phyloP scores from a whole-genome alignment of 352 stramenopile genomes.

The Globisporangium splendens region DNA sequence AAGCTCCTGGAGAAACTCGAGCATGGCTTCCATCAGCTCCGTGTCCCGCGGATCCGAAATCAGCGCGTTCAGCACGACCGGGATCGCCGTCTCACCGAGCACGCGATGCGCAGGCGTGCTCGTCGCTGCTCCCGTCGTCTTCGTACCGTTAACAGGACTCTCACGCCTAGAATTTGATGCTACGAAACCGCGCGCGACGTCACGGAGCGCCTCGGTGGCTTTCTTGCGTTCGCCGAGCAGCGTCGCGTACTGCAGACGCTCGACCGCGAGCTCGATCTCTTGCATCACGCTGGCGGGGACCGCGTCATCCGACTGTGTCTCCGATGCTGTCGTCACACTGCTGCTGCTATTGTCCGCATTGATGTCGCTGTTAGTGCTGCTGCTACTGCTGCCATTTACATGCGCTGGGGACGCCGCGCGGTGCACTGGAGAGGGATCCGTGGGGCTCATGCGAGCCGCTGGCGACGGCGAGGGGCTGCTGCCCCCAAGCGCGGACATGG shows the following conservation, averaged over 20 bases:
- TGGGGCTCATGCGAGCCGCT: no score
- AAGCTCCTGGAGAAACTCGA: conserved; percentile 65
- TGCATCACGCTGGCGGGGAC: conserved; percentile 2
- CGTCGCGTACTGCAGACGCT: conserved; percentile 72
- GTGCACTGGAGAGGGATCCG: not conserved
- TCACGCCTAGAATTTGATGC: not conserved
- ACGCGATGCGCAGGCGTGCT: conserved; percentile 32
- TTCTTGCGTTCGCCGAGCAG: conserved; percentile 72
- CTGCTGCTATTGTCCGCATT: not conserved
- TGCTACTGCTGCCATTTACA: not conserved
- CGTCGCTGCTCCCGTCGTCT: conserved; percentile 7
- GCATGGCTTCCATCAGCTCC: conserved; percentile 83
- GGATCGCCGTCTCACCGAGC: conserved; percentile 39
- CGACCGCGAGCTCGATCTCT: conserved; percentile 51
- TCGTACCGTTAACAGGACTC: conserved; percentile 2
- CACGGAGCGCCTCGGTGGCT: conserved; percentile 42
- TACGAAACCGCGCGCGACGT: conserved; percentile 27
- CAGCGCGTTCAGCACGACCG: conserved; percentile 53
- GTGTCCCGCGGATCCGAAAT: conserved; percentile 75
- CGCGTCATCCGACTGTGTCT: not conserved
- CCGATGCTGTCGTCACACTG: not conserved
- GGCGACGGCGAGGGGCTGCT: not conserved
- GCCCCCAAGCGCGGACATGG: not conserved
- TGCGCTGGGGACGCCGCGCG: not conserved
- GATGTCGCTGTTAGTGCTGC: not conserved